Evolutionary conservation across 257 asterid genomes (phyloP).

Genomic region (Fraxinus excelsior): DNA sequence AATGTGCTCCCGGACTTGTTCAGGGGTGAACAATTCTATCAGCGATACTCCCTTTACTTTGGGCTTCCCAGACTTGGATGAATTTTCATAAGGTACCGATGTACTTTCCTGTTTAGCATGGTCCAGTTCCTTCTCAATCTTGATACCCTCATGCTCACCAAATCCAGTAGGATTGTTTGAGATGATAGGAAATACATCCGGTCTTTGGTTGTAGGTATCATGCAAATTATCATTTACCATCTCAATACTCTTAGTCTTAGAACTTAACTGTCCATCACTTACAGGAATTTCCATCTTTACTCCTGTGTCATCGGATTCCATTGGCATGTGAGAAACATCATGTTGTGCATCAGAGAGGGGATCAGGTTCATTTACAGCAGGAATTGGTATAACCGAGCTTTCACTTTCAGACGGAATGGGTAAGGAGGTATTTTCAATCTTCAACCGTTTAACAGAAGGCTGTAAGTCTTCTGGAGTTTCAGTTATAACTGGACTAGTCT

Average conservation of each 20-base stretch:
- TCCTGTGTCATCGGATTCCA: constrained; percentile 54
- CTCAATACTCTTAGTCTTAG: constrained; percentile 45
- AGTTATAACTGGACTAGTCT: constrained; percentile 44
- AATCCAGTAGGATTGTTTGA: constrained; percentile 47
- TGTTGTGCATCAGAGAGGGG: constrained; percentile 37
- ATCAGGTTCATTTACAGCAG: constrained; percentile 48
- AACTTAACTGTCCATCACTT: constrained; percentile 46
- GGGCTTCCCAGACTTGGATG: constrained; percentile 89
- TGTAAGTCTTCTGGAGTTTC: constrained; percentile 67
- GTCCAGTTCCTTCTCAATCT: constrained; percentile 58
- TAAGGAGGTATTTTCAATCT: constrained; percentile 71
- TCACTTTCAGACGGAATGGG: constrained; percentile 49
- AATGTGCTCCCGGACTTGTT: constrained; percentile 87
- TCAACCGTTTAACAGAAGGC: constrained; percentile 80
- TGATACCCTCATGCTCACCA: constrained; percentile 48
- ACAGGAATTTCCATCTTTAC: constrained; percentile 57
- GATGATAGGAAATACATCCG: constrained; percentile 43
- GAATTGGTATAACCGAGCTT: constrained; percentile 40
- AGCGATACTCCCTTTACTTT: constrained; percentile 84
- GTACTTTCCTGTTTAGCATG: constrained; percentile 55
- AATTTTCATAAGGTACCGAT: constrained; percentile 54
- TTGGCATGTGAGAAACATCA: constrained; percentile 38
- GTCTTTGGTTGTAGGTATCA: constrained; percentile 38
- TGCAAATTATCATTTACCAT: constrained; percentile 44
- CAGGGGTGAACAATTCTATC: constrained; percentile 93